Evolutionary conservation across 108 stramenopile genomes (phyloP).

Genomic region (Nitzschia putrida): DNA sequence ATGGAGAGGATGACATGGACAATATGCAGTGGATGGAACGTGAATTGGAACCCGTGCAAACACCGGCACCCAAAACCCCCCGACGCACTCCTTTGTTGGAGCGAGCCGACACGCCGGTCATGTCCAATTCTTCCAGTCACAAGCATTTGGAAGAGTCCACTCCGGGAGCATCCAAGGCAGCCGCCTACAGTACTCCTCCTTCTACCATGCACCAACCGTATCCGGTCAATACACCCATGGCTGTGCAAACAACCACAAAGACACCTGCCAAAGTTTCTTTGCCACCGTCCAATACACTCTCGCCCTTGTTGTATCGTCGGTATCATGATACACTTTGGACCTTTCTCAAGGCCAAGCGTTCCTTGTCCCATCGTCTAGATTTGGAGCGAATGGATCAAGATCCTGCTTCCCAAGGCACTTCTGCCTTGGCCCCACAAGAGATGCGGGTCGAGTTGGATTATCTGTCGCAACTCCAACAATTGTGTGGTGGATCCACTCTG

Average conservation of each 20-base stretch:
- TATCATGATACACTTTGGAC: conserved; percentile 60
- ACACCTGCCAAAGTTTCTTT: not conserved
- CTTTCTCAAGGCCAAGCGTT: conserved; percentile 45
- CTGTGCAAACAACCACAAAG: not conserved
- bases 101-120: conserved; percentile 50
- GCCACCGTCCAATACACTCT: not conserved
- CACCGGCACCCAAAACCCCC: conserved; percentile 15
- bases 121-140: conserved; percentile 39
- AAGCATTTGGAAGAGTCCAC: not conserved
- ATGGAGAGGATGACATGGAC: conserved; percentile 17
- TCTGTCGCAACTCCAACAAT: conserved; percentile 18
- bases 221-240: conserved; percentile 7
- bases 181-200: conserved; percentile 7
- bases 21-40: conserved; percentile 33
- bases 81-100: conserved; percentile 36
- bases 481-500: conserved; percentile 4
- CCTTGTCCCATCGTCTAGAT: conserved; percentile 35
- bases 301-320: conserved; percentile 42
- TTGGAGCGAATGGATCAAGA: conserved; percentile 24
- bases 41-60: conserved; percentile 4
- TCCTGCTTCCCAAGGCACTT: conserved; percentile 5
- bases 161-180: not conserved
- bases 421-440: conserved; percentile 35
- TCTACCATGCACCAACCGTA: not conserved
- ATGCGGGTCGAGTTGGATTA: conserved; percentile 53